phyloP scores from a whole-genome alignment of 371 early-diverging fungal species.

The Mucor piriformis region DNA sequence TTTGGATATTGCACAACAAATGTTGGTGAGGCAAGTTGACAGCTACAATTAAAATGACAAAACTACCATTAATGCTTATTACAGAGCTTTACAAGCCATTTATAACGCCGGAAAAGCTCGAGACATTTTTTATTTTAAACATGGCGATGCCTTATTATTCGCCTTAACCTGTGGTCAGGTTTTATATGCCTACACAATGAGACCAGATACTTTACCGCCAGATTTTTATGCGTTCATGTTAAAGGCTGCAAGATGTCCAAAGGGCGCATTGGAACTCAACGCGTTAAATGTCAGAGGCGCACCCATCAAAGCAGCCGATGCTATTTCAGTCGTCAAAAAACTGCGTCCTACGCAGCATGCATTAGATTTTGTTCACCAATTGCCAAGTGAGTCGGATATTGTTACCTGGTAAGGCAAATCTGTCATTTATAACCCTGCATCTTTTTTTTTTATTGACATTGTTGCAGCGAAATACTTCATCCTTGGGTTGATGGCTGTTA shows the following conservation, averaged over 20 bases:
- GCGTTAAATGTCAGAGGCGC: constrained; percentile 52
- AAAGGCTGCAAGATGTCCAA: constrained; percentile 66
- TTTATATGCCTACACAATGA: constrained; percentile 70
- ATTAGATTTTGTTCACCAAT: constrained; percentile 32
- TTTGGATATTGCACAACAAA: constrained; percentile 67
- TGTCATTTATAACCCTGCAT: background rate
- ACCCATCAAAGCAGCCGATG: constrained; percentile 48
- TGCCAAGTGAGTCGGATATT: constrained; percentile 27
- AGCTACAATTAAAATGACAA: background rate
- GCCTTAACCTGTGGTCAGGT: constrained; percentile 62
- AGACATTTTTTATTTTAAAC: constrained; percentile 63
- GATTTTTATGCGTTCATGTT: constrained; percentile 70
- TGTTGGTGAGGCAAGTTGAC: constrained; percentile 52
- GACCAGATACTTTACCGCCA: constrained; percentile 66
- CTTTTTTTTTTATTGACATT: constrained; percentile 2
- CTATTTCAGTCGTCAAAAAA: constrained; percentile 42
- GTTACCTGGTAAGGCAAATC: constrained; percentile 39
- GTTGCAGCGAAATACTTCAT: constrained; percentile 59
- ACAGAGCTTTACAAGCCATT: constrained; percentile 58
- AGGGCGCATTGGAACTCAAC: constrained; percentile 54
- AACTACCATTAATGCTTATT: background rate
- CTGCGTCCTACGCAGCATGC: constrained; percentile 51
- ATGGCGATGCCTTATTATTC: constrained; percentile 69
- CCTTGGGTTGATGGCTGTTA: constrained; percentile 64
- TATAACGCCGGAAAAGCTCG: constrained; percentile 66